A percentile compares a stretch with the other conserved stretches of the same genome.
Evolutionary conservation across 2,329 filamentous ascomycete species (phyloP).

Genomic region (Laburnicola sp.): DNA sequence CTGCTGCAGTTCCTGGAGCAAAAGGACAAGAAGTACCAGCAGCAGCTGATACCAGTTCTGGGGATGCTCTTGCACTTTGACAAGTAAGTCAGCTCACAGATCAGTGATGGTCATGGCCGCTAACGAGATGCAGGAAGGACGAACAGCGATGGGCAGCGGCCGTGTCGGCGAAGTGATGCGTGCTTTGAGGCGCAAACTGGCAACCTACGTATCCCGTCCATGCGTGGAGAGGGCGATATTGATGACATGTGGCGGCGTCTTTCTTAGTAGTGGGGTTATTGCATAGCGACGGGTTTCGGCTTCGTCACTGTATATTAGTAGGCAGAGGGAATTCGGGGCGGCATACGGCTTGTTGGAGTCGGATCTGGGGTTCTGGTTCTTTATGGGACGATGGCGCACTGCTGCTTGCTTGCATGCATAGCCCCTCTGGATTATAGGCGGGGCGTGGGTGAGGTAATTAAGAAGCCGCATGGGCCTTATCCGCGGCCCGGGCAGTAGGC

Average conservation of each 20-base stretch:
- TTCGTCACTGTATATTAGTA: neutral
- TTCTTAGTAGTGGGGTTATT: too few species aligned
- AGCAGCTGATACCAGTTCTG: slow-evolving; percentile 76
- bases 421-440: neutral
- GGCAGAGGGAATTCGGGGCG: too few species aligned
- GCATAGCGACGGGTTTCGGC: slow-evolving; percentile 5
- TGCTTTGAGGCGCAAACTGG: slow-evolving; percentile 18
- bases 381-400: too few species aligned
- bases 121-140: slow-evolving; percentile 60
- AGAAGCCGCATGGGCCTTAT: too few species aligned
- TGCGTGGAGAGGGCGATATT: too few species aligned
- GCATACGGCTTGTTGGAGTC: too few species aligned
- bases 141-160: slow-evolving; percentile 86
- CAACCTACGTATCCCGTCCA: too few species aligned
- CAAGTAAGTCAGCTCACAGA: slow-evolving; percentile 57
- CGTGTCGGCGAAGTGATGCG: slow-evolving; percentile 56
- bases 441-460: neutral
- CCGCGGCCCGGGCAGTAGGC: too few species aligned
- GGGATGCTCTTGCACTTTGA: slow-evolving; percentile 77
- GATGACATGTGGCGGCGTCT: neutral
- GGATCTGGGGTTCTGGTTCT: too few species aligned
- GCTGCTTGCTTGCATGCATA: too few species aligned
- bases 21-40: slow-evolving; percentile 74
- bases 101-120: neutral
- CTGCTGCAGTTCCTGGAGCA: slow-evolving; percentile 80